These are phyloP conservation scores for Umbelopsis sp. DNA, from an alignment of 192 early-diverging fungal genomes.

Conservation along the genomic window DNA sequence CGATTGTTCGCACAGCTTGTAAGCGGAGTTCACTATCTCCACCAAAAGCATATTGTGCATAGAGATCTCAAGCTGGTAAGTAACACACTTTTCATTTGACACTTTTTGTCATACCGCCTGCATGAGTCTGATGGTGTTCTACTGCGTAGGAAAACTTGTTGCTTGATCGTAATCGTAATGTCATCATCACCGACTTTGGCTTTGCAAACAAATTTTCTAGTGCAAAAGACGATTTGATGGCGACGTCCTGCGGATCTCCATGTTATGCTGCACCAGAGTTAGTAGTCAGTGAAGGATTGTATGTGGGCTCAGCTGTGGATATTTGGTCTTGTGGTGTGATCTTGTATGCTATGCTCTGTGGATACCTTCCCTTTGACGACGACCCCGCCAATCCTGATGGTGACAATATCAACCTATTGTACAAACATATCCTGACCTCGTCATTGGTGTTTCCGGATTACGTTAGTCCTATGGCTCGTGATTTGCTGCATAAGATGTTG, in stretches of 20 bases:
- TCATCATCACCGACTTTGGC: constrained; percentile 99
- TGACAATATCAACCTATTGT: constrained; percentile 85
- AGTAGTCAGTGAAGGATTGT: constrained; percentile 94
- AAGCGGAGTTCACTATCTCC: constrained; percentile 91
- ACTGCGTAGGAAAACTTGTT: constrained; percentile 94
- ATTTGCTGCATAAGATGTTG: constrained; percentile 87
- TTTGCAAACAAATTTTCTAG: constrained; percentile 90
- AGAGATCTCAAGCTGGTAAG: constrained; percentile 94
- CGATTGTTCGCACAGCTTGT: constrained; percentile 93
- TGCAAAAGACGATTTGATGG: constrained; percentile 78
- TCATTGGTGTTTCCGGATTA: constrained; percentile 87
- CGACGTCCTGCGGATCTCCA: constrained; percentile 96
- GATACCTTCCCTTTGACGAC: constrained; percentile 89
- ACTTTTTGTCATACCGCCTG: neutral
- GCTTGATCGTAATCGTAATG: constrained; percentile 87
- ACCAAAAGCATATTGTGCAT: constrained; percentile 93
- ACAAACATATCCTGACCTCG: constrained; percentile 82
- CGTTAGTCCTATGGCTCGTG: constrained; percentile 72
- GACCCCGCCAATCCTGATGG: constrained; percentile 89
- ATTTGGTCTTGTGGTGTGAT: constrained; percentile 99
- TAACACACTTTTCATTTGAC: constrained; percentile 41
- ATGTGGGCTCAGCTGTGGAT: constrained; percentile 94
- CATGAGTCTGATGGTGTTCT: neutral
- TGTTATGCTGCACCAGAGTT: constrained; percentile 99
- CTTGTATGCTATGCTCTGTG: constrained; percentile 89